Conservation (phyloP, 345 rosid species). For the Passiflora organensis region DNA sequence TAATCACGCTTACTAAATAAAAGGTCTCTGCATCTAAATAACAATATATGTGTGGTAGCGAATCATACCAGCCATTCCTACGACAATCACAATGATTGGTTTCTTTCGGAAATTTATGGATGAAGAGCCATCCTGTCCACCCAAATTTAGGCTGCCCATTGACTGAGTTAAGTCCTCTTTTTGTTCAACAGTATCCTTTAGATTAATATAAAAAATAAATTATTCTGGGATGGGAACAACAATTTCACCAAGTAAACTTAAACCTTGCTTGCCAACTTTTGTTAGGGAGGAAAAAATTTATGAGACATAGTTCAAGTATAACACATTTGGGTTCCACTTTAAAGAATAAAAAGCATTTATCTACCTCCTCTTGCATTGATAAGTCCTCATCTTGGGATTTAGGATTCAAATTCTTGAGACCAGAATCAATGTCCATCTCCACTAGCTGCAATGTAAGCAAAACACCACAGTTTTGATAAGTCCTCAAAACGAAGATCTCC, state of each 20-base stretch:
- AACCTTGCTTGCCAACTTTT: neutral
- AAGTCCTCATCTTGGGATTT: constrained; percentile 31
- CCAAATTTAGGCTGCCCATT: constrained; percentile 51
- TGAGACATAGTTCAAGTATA: neutral
- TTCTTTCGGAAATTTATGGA: constrained; percentile 53
- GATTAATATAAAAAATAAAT: constrained; percentile 9
- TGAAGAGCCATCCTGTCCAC: constrained; percentile 30
- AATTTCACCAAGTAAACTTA: neutral
- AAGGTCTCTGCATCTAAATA: neutral
- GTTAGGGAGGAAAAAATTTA: neutral
- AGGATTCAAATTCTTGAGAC: constrained; percentile 14
- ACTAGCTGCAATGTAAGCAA: constrained; percentile 25
- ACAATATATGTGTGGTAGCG: neutral
- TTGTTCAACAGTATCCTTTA: constrained; percentile 31
- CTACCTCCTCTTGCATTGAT: constrained; percentile 18
- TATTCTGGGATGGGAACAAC: neutral
- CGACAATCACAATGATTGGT: constrained; percentile 64
- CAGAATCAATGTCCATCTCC: constrained; percentile 52
- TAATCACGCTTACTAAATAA: neutral
- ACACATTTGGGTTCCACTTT: neutral
- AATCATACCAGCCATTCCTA: constrained; percentile 75
- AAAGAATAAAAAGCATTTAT: neutral
- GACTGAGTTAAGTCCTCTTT: constrained; percentile 47
- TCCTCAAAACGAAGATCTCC: constrained; percentile 64
- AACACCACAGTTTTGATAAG: too few relatives aligned